Evolutionary conservation across 2,329 filamentous ascomycete species (phyloP).

Genomic region (Colletotrichum sojae): DNA sequence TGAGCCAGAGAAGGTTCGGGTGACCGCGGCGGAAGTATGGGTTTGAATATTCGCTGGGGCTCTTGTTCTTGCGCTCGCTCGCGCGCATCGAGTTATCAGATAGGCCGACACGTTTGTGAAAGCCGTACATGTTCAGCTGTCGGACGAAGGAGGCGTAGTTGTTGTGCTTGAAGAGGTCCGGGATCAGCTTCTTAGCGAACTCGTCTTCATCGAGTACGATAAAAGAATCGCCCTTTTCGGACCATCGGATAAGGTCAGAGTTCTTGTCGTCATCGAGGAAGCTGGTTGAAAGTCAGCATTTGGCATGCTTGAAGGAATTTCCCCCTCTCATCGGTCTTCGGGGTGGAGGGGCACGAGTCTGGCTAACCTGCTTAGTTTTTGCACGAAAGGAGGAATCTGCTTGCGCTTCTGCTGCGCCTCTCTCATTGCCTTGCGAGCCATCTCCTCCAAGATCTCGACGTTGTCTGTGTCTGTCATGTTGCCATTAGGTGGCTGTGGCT

Average conservation of each 20-base stretch:
- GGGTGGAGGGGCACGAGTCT: neutral
- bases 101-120: slow-evolving; percentile 94
- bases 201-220: slow-evolving; percentile 97
- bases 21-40: slow-evolving; percentile 95
- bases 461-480: slow-evolving; percentile 73
- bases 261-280: slow-evolving; percentile 95
- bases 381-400: slow-evolving; percentile 96
- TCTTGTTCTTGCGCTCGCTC: slow-evolving; percentile 97
- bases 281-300: slow-evolving; percentile 62
- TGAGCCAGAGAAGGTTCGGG: slow-evolving; percentile 93
- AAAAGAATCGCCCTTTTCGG: slow-evolving; percentile 95
- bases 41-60: slow-evolving; percentile 97
- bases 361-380: slow-evolving; percentile 95
- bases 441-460: slow-evolving; percentile 83
- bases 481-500: slow-evolving; percentile 48
- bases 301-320: neutral
- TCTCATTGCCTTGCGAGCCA: slow-evolving; percentile 84
- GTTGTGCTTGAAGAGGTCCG: slow-evolving; percentile 99
- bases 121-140: slow-evolving; percentile 97
- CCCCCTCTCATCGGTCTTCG: neutral
- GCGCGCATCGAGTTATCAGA: slow-evolving; percentile 98
- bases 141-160: slow-evolving; percentile 98
- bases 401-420: slow-evolving; percentile 93
- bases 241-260: slow-evolving; percentile 96
- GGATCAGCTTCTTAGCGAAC: slow-evolving; percentile 96